A percentile compares a stretch with the other conserved stretches of the same genome.
Conservation (phyloP, 306 rosid genomes). For the Castanea crenata region DNA sequence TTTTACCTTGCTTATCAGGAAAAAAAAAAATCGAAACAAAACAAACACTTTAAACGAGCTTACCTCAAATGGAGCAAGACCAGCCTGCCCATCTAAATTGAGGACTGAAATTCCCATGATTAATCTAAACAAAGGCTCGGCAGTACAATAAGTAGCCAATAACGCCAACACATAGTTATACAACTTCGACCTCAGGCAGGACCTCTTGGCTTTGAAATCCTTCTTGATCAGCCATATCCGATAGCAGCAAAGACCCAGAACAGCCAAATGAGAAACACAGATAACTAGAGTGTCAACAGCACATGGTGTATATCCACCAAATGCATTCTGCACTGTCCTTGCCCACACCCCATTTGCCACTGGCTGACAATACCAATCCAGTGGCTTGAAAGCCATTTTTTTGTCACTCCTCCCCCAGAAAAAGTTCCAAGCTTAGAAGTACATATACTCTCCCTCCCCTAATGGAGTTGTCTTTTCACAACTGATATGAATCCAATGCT, state of each 20-base stretch:
- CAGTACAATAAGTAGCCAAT: conserved; percentile 67
- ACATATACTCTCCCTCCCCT: conserved; percentile 27
- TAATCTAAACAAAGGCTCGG: conserved; percentile 83
- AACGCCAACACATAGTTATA: conserved; percentile 68
- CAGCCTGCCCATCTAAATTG: conserved; percentile 78
- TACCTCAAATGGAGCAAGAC: conserved; percentile 93
- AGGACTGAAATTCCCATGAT: conserved; percentile 75
- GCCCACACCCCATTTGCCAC: conserved; percentile 79
- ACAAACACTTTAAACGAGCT: conserved; percentile 2
- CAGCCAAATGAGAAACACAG: conserved; percentile 57
- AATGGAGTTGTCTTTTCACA: conserved; percentile 9
- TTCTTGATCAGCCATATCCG: conserved; percentile 75
- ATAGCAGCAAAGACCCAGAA: conserved; percentile 71
- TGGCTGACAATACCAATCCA: conserved; percentile 84
- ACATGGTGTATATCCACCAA: conserved; percentile 88
- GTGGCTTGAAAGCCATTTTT: conserved; percentile 70
- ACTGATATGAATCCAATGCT: conserved; percentile 21
- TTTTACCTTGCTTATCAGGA: no score
- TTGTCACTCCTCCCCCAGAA: conserved; percentile 11
- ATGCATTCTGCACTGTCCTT: conserved; percentile 69
- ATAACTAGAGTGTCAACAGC: conserved; percentile 71
- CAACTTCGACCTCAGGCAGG: conserved; percentile 68
- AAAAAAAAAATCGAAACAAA: not conserved
- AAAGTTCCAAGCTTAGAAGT: conserved; percentile 21
- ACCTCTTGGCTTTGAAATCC: conserved; percentile 66